Percentiles rank a stretch among this genome's conserved stretches.
These are phyloP conservation scores for Daldinia concentrica DNA, from an alignment of 495 filamentous ascomycete genomes.

Conservation along the genomic window DNA sequence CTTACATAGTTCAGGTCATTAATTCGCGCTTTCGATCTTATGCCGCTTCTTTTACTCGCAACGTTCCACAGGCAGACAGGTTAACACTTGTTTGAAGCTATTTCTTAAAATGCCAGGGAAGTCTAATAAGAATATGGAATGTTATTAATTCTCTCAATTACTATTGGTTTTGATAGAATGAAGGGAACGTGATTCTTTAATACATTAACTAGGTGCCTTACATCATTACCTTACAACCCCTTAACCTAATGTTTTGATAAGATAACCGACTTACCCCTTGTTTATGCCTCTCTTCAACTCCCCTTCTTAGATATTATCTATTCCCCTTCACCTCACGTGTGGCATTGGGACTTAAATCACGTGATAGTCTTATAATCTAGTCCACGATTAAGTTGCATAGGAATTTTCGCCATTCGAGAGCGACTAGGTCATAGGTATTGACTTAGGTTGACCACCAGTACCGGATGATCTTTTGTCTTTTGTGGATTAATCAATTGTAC, in stretches of 20 bases:
- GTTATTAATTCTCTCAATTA: not conserved
- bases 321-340: too few relatives aligned
- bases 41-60: not conserved
- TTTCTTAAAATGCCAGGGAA: not conserved
- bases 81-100: not conserved
- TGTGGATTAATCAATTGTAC: not conserved
- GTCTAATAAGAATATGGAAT: not conserved
- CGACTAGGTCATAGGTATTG: too few relatives aligned
- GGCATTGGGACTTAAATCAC: too few relatives aligned
- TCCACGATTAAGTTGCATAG: too few relatives aligned
- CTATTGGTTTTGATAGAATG: not conserved
- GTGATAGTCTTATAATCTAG: too few relatives aligned
- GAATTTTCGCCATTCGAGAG: too few relatives aligned
- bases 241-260: not conserved
- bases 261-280: not conserved
- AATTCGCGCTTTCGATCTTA: slow-evolving; percentile 6
- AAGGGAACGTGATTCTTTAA: not conserved
- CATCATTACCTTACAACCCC: too few relatives aligned
- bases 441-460: not conserved
- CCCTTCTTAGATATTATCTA: not conserved
- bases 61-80: not conserved
- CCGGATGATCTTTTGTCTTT: not conserved
- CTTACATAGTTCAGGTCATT: not conserved
- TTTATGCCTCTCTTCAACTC: not conserved
- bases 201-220: too few relatives aligned